Evolutionary conservation across 257 asterid species (phyloP).

Genomic region (Mitragyna speciosa): DNA sequence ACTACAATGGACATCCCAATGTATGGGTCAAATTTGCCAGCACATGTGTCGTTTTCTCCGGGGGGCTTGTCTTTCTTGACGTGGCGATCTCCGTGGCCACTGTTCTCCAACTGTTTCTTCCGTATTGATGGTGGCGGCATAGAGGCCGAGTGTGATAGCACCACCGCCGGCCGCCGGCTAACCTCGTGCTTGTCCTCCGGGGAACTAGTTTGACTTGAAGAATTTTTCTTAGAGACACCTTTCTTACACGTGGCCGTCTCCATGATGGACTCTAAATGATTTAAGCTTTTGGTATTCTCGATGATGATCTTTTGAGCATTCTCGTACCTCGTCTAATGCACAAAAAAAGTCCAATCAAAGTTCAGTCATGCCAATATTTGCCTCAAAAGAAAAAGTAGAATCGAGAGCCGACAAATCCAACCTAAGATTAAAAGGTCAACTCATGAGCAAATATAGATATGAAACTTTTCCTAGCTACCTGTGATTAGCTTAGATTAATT

Average conservation of each 20-base stretch:
- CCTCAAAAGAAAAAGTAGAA: too few relatives aligned
- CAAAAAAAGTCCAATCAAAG: neutral
- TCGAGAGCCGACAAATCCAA: too few relatives aligned
- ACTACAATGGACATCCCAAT: conserved; percentile 33
- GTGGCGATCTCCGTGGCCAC: neutral
- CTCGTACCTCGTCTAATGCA: conserved; percentile 17
- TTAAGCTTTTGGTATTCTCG: conserved; percentile 22
- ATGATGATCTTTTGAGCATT: conserved; percentile 14
- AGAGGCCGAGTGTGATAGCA: conserved; percentile 18
- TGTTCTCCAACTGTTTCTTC: neutral
- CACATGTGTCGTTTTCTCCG: neutral
- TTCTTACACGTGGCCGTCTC: conserved; percentile 5
- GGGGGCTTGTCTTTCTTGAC: neutral
- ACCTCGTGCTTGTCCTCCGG: conserved; percentile 3
- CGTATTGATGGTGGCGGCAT: conserved; percentile 12
- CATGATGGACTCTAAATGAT: neutral
- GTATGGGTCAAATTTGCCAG: conserved; percentile 22
- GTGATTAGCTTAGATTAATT: too few relatives aligned
- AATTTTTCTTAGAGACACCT: neutral
- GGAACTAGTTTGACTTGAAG: neutral
- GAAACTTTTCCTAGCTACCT: too few relatives aligned
- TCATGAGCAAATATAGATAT: too few relatives aligned
- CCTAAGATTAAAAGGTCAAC: too few relatives aligned
- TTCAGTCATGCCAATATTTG: neutral
- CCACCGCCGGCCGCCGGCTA: neutral